Base-by-base conservation (phyloP, 306 rosid genomes). In the Vigna angularis region DNA sequence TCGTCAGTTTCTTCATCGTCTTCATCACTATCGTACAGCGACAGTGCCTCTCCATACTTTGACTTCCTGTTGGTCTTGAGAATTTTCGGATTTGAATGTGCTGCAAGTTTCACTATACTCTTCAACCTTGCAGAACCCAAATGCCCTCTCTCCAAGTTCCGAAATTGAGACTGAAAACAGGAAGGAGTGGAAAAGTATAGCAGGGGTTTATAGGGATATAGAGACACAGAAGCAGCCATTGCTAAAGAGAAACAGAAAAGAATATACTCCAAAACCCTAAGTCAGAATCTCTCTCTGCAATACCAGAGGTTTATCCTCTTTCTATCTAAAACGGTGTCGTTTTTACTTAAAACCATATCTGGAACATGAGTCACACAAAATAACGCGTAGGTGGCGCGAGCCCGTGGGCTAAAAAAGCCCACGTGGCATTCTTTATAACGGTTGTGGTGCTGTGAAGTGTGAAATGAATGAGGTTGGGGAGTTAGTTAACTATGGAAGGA, bases 211-310 rank as follows among this genome's bases (percentile, higher is more conserved):
- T 76, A 76, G 40, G 83, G 82, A 72, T 70, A 84, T 48, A 83
- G 88, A 53, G 86, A 61, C 50, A 75, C 70, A 28, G 75, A n/a
- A 32, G 81, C 14, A 24, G 85, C 82, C 98, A 93, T 93, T 73
- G 56, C 28, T 7, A 26, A 3, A 24, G 49, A 70, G 76, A 73
- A 56, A 56, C 44, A 44, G 49, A 20, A 49, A 3, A 79, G 96
- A 90, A 92, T 90, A 90, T 89, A 83, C 97, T 72, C 80, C 78
- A 87, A 92, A 92, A 89, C 97, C 97, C 94, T 91, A 83, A 47
- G 12, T 18, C 53, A 53, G 88, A 75, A 75, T 77, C 49, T 74
- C 52, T 68, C 48, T 74, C 48, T 69, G 24, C 48, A 32, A 17
- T 13, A 3, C 22, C 2, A 15, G 57, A 70, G 83, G 73, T 72